These are phyloP conservation scores for Tetrahymena malaccensis DNA, from an alignment of 73 alveolate genomes.

Conservation along the genomic window DNA sequence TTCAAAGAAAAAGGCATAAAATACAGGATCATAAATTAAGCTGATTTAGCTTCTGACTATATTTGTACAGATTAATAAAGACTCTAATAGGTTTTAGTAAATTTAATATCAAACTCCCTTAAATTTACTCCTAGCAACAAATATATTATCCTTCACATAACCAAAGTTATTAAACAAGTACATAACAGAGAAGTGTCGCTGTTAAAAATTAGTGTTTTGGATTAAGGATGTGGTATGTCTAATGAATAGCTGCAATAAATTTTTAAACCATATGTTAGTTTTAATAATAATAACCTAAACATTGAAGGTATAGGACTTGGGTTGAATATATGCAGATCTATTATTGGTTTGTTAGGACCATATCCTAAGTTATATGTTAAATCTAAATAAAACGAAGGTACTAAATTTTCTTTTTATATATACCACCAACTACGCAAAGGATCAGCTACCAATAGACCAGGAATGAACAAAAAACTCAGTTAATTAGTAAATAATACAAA, in stretches of 20 bases:
- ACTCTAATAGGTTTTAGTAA: background rate
- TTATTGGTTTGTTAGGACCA: background rate
- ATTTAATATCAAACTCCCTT: background rate
- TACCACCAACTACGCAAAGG: background rate
- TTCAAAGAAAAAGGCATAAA: background rate
- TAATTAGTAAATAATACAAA: background rate
- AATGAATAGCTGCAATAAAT: background rate
- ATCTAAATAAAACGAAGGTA: background rate
- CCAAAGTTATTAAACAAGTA: background rate
- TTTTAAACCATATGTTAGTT: background rate
- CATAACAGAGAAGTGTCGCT: background rate
- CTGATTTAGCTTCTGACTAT: background rate
- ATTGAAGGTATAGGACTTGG: background rate
- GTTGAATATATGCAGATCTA: background rate
- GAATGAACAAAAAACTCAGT: background rate
- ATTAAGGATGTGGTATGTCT: background rate
- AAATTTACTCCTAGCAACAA: background rate
- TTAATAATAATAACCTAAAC: background rate
- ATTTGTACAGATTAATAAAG: background rate
- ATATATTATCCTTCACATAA: background rate
- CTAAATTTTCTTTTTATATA: background rate
- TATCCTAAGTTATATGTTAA: background rate
- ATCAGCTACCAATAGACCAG: background rate
- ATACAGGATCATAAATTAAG: background rate
- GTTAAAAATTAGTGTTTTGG: background rate